These are phyloP conservation scores for Chaetomiaceae sp. DNA, from an alignment of 2,329 filamentous ascomycete genomes.

Conservation along the genomic window DNA sequence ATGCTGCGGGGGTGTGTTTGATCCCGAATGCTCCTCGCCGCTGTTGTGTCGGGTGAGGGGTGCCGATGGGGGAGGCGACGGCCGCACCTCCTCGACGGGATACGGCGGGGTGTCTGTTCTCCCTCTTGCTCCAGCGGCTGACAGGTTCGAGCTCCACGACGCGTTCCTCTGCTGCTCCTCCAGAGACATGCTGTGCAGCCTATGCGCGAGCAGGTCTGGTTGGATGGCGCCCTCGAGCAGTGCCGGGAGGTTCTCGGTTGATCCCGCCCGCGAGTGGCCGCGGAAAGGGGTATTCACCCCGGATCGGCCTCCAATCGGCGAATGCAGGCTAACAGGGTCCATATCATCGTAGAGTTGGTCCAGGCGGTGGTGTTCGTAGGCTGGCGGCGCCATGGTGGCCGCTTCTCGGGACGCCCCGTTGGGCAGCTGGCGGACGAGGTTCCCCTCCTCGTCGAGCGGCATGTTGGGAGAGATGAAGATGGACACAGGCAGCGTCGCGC, in stretches of 20 bases:
- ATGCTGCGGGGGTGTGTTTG: conserved; percentile 53
- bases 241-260: conserved; percentile 71
- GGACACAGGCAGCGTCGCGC: conserved; percentile 83
- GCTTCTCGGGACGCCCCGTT: conserved; percentile 49
- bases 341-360: conserved; percentile 89
- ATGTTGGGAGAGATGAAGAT: conserved; percentile 96
- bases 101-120: conserved; percentile 30
- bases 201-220: conserved; percentile 56
- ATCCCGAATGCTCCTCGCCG: conserved; percentile 46
- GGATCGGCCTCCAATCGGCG: conserved; percentile 59
- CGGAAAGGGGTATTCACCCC: conserved; percentile 79
- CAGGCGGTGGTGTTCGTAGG: conserved; percentile 84
- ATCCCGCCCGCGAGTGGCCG: conserved; percentile 66
- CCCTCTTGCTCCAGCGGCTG: conserved; percentile 37
- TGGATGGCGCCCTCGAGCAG: conserved; percentile 45
- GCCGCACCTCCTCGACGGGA: conserved; percentile 31
- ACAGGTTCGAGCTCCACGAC: conserved; percentile 42
- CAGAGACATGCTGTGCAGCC: conserved; percentile 63
- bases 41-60: conserved; percentile 51
- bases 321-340: conserved; percentile 75
- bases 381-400: conserved; percentile 73
- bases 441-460: conserved; percentile 81
- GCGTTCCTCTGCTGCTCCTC: conserved; percentile 43
- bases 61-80: conserved; percentile 38
- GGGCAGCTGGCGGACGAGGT: conserved; percentile 61